Evolutionary conservation across 2,329 filamentous ascomycete genomes (phyloP).

Genomic region (Botryotinia narcissicola): DNA sequence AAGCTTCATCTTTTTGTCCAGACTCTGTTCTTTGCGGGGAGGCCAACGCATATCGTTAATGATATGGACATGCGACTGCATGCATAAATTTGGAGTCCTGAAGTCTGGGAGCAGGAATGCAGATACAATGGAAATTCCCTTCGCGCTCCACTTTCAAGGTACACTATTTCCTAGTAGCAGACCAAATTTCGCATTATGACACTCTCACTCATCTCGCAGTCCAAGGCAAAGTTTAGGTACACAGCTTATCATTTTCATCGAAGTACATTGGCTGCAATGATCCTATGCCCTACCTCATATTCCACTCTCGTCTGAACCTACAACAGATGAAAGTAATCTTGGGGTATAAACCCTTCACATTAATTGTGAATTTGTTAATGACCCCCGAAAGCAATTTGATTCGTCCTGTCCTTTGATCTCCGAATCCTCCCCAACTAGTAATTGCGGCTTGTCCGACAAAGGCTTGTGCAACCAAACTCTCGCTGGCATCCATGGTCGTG

Average conservation of each 20-base stretch:
- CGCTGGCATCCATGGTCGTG: slow-evolving; percentile 23
- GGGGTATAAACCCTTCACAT: too few species aligned
- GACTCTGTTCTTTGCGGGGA: too few species aligned
- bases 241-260: neutral
- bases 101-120: too few species aligned
- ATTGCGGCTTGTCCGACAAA: neutral
- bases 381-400: neutral
- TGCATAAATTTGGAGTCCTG: too few species aligned
- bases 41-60: neutral
- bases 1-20: too few species aligned
- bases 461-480: slow-evolving; percentile 24
- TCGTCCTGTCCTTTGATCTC: too few species aligned
- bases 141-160: neutral
- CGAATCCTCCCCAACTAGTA: neutral
- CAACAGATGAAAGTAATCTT: neutral
- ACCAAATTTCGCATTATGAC: neutral
- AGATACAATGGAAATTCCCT: too few species aligned
- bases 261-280: neutral
- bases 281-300: fast-evolving
- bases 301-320: neutral
- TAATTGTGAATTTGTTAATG: too few species aligned
- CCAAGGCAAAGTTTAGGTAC: neutral
- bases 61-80: too few species aligned
- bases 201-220: neutral
- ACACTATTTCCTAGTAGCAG: neutral